Base-by-base conservation (phyloP, 768 basidiomycete species). In the Leccinellum luteum region DNA sequence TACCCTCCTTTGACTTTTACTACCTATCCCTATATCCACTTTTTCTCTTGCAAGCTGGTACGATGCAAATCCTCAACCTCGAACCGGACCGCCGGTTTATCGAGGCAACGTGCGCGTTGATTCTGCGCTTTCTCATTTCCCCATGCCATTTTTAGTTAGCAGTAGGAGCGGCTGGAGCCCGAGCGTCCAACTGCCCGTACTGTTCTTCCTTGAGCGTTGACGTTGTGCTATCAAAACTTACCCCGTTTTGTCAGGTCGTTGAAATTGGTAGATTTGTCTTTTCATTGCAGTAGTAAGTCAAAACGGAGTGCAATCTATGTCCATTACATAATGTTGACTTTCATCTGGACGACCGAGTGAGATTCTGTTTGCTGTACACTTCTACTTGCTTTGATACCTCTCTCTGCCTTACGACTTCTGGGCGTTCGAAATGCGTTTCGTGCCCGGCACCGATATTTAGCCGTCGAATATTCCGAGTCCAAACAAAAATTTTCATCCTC, bases 401-500 rank as follows among this genome's bases (percentile, higher is more conserved):
- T 90, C 83, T 28, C 82, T 90, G 45, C 89, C 95, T 0, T 84
- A 89, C 73, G 85, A 92, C 73, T 87, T 98, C 64, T 94, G 92
- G 68, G 82, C 66, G 68, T 97, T 35, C 90, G 94, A 76, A 97
- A 97, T 67, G 92, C 94, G 14, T 94, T 94, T 68, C 87, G 90
- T 19, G 90, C 92, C 0, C 86, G 94, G 15, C 90, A 94, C 75
- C 80, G 81, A 38, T 79, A 78, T 60, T 79, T 98, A 57, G 81
- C 87, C 10, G 84, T 98, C 58, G 79, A 85, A 30, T 94, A 97
- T 74, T 89, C 83, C 47, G 89, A 84, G 32, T 91, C n/a, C n/a
- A n/a, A n/a, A n/a, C n/a, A n/a, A 95, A 75, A 94, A 95, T 95
- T 57, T 85, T 87, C 65, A 91, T 99, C 62, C 89, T 99, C 66